Evolutionary conservation across 2,329 filamentous ascomycete genomes (phyloP).

Genomic region (Neofusicoccum ribis): DNA sequence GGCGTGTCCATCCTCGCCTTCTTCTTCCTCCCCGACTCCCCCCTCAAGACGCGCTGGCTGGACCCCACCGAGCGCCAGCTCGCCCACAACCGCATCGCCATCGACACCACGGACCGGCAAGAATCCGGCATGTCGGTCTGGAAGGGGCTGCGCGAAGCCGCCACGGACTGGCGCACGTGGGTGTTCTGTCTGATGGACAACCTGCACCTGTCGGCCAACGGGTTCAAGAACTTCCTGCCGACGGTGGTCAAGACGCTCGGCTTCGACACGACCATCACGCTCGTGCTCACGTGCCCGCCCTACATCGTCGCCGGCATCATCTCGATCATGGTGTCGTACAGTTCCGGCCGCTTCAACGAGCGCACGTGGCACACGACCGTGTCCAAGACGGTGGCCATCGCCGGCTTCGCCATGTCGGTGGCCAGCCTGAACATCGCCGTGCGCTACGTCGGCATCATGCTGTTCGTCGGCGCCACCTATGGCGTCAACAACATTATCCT

Average conservation of each 20-base stretch:
- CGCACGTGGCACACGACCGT: conserved; percentile 28
- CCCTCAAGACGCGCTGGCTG: conserved; percentile 47
- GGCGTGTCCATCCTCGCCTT: conserved; percentile 27
- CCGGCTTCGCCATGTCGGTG: conserved; percentile 33
- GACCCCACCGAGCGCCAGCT: conserved; percentile 48
- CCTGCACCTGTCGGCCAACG: conserved; percentile 15
- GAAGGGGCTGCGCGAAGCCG: neutral
- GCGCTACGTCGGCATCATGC: conserved; percentile 33
- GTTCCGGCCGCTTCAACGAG: conserved; percentile 37
- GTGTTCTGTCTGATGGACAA: conserved; percentile 18
- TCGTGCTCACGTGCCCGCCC: conserved; percentile 28
- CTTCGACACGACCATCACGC: conserved; percentile 37
- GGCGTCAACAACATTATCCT: conserved; percentile 34
- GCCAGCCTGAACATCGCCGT: conserved; percentile 30
- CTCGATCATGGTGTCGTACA: conserved; percentile 24
- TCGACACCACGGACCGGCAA: conserved; percentile 54
- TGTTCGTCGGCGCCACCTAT: conserved; percentile 34
- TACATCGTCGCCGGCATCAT: conserved; percentile 28
- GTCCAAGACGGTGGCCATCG: conserved; percentile 26
- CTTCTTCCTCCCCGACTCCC: conserved; percentile 36
- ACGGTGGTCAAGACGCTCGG: conserved; percentile 39
- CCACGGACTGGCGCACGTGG: neutral
- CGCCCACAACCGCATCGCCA: conserved; percentile 40
- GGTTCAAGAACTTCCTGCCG: conserved; percentile 36
- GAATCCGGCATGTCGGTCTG: neutral